These are phyloP conservation scores for Boeremia lycopersici DNA, from an alignment of 2,329 filamentous ascomycete species.

Conservation along the genomic window DNA sequence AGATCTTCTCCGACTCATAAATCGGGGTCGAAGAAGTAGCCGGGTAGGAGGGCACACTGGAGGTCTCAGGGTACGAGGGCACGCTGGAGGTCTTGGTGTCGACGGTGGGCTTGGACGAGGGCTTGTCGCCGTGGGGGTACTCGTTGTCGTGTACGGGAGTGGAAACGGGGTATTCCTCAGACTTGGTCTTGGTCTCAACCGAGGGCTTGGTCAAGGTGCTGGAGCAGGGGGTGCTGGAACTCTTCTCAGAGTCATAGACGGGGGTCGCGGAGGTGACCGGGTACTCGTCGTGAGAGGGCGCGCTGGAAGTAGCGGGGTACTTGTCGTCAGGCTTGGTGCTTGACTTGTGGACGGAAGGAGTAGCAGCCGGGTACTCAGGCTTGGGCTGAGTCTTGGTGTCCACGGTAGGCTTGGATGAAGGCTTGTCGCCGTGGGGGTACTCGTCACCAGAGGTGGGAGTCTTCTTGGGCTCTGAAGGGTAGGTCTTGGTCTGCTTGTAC, in stretches of 20 bases:
- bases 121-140: constrained; percentile 1
- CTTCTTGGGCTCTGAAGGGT: constrained; percentile 21
- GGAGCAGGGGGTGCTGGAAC: neutral
- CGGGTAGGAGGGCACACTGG: neutral
- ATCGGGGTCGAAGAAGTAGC: constrained; percentile 1
- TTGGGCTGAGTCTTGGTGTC: constrained; percentile 1
- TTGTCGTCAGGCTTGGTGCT: neutral
- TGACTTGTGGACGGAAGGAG: neutral
- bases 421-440: constrained; percentile 10
- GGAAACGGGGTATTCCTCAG: neutral
- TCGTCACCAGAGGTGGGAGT: constrained; percentile 16
- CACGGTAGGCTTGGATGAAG: neutral
- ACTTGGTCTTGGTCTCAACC: constrained; percentile 7
- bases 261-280: constrained; percentile 1
- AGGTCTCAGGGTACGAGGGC: constrained; percentile 3
- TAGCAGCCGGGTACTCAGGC: neutral
- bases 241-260: neutral
- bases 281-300: neutral
- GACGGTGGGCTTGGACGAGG: neutral
- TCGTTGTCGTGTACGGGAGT: neutral
- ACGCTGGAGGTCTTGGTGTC: neutral
- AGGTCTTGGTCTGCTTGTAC: constrained; percentile 30
- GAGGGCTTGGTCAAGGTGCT: constrained; percentile 2
- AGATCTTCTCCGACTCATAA: neutral
- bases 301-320: neutral